Evolutionary conservation across 352 stramenopile species (phyloP), one percentile per base, ranked within the genome.

Genomic region (Phytophthora foliorum): DNA sequence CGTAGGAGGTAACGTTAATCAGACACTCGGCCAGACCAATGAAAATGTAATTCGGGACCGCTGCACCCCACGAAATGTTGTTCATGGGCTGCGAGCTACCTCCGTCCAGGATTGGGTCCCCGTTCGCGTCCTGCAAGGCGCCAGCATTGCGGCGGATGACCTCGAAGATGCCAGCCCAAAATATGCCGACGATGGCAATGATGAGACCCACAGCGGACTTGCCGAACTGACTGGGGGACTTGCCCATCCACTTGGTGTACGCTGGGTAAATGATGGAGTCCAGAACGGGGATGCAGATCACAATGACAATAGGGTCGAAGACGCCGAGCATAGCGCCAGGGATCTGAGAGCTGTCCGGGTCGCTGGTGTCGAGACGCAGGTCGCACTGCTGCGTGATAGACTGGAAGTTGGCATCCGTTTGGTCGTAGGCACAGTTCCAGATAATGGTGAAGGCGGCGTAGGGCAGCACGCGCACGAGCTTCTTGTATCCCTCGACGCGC

Each of bases 391-490:
- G 84, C 10, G 81, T 84, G 67, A 92, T 90, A 16, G 79, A 76
- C 71, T 92, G 84, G 69, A 88, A 87, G 67, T 92, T 92, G 72
- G 75, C 84, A 44, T 89, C 78, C 0, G 72, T 84, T 69, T 92
- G 84, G 66, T 92, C 81, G 58, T 92, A 88, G 6, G 73, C 76
- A 21, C 75, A 84, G 4, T 88, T 50, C 84, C 84, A 91, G 21
- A 89, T 83, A 44, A 89, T 86, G 2, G 72, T 89, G 63, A 89
- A 88, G 0, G 78, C 66, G 9, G 80, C 65, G 55, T 83, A 88
- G 16, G 82, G 82, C 0, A 90, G 56, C 9, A 87, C 69, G 16
- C 80, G 77, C 6, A 90, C 67, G 1, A 88, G 67, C 5, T 76
- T 68, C 69, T 84, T 82, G 63, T 88, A 77, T 10, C 72, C 82